Evolutionary conservation across 2,329 filamentous ascomycete genomes (phyloP).

Genomic region (Cryphonectria carpinicola): DNA sequence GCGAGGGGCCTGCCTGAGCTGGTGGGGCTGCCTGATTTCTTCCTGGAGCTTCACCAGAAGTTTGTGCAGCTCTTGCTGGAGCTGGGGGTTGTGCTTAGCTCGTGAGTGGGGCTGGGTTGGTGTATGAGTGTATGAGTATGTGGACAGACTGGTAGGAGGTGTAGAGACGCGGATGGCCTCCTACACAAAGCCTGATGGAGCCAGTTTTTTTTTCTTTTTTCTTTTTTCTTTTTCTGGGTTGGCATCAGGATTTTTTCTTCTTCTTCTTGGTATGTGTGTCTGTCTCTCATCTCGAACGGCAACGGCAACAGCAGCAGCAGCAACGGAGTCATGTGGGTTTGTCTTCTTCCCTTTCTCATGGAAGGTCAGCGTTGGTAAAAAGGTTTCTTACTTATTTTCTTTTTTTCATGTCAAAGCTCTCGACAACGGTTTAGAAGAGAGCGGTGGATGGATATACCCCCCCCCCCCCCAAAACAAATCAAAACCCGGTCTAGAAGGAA

Average conservation of each 20-base stretch:
- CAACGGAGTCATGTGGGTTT: background rate
- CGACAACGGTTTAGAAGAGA: slow-evolving; percentile 1
- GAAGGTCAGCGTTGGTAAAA: background rate
- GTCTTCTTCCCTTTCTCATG: background rate
- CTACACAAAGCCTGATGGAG: background rate
- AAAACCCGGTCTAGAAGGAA: background rate
- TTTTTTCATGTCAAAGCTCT: background rate
- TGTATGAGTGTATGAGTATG: background rate
- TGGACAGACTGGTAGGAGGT: background rate
- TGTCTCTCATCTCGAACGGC: background rate
- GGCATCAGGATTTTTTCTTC: background rate
- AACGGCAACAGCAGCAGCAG: background rate
- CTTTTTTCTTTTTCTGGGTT: too few relatives aligned
- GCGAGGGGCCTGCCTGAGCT: slow-evolving; percentile 67
- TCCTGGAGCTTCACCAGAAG: slow-evolving; percentile 66
- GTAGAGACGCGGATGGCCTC: background rate
- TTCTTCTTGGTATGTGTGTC: background rate
- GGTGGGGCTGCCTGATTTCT: slow-evolving; percentile 69
- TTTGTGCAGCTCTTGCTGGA: slow-evolving; percentile 68
- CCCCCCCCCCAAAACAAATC: background rate
- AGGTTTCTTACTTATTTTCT: background rate
- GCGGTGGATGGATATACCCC: slow-evolving; percentile 5
- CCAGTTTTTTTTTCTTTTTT: too few relatives aligned
- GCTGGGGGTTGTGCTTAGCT: slow-evolving; percentile 57
- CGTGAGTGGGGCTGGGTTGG: slow-evolving; percentile 37